These are phyloP conservation scores for Asterionellopsis glacialis DNA, from an alignment of 108 stramenopile genomes.

Conservation along the genomic window DNA sequence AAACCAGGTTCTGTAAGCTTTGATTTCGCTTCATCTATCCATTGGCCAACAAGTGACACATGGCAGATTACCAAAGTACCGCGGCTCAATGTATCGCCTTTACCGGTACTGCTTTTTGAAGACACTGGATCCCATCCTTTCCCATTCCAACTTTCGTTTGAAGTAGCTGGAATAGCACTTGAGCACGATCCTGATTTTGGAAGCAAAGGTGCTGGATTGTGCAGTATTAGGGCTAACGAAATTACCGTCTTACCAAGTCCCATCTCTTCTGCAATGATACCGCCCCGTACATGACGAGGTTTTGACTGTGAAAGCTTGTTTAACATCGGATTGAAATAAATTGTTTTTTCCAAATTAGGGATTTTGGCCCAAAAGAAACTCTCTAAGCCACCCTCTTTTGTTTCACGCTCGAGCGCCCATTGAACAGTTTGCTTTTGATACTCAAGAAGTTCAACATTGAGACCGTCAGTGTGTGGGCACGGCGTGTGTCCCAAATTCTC, in stretches of 20 bases:
- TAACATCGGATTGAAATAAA: slow-evolving; percentile 35
- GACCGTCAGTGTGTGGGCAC: slow-evolving; percentile 11
- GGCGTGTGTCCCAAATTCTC: slow-evolving; percentile 43
- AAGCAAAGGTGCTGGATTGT: slow-evolving; percentile 37
- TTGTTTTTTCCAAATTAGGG: slow-evolving; percentile 5
- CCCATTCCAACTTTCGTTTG: background rate
- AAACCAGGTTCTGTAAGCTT: slow-evolving; percentile 41
- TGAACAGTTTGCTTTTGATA: slow-evolving; percentile 39
- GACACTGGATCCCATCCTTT: slow-evolving; percentile 10
- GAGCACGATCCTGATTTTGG: slow-evolving; percentile 19
- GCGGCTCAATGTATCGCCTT: slow-evolving; percentile 22
- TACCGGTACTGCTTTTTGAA: slow-evolving; percentile 16
- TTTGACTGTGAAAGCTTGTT: slow-evolving; percentile 7
- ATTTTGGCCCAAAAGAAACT: slow-evolving; percentile 34
- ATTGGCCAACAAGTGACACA: slow-evolving; percentile 48
- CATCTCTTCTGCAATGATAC: slow-evolving; percentile 46
- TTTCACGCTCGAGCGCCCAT: slow-evolving; percentile 44
- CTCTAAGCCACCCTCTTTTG: slow-evolving; percentile 18
- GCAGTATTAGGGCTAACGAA: slow-evolving; percentile 31
- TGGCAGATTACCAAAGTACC: slow-evolving; percentile 51
- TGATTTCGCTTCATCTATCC: slow-evolving; percentile 48
- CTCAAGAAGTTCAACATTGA: slow-evolving; percentile 33
- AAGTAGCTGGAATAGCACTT: background rate
- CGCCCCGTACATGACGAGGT: slow-evolving; percentile 27
- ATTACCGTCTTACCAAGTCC: slow-evolving; percentile 44